A percentile compares a stretch with the other conserved stretches of the same genome.
These are phyloP conservation scores for Gynandropsis gynandra DNA, from an alignment of 345 rosid genomes.

Conservation along the genomic window DNA sequence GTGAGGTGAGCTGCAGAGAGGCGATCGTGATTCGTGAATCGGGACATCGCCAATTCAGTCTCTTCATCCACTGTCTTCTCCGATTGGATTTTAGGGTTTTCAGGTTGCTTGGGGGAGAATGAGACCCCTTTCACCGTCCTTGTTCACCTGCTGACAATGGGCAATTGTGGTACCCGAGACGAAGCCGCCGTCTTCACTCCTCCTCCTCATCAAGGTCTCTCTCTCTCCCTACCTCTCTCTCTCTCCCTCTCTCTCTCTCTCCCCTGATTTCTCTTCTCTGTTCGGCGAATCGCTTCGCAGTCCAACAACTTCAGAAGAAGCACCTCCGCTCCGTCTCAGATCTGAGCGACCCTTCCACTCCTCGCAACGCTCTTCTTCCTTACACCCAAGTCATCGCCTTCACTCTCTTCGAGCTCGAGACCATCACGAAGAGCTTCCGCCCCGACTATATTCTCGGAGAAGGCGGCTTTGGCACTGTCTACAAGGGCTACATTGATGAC, in stretches of 20 bases:
- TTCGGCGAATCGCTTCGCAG: constrained; percentile 31
- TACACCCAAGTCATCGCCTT: constrained; percentile 80
- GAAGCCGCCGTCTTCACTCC: constrained; percentile 66
- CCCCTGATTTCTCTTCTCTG: constrained; percentile 12
- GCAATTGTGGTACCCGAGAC: constrained; percentile 95
- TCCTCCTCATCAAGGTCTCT: constrained; percentile 72
- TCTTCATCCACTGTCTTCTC: constrained; percentile 2
- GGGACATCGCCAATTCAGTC: too few relatives aligned
- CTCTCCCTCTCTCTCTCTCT: not conserved
- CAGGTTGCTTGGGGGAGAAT: constrained; percentile 14
- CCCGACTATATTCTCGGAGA: constrained; percentile 92
- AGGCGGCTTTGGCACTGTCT: constrained; percentile 95
- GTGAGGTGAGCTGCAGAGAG: constrained; percentile 6
- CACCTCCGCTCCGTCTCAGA: constrained; percentile 76
- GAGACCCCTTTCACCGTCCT: constrained; percentile 21
- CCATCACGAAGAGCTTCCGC: constrained; percentile 95
- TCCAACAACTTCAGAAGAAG: constrained; percentile 68
- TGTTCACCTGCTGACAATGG: constrained; percentile 41
- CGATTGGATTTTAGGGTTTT: constrained; percentile 19
- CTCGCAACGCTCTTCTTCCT: constrained; percentile 45
- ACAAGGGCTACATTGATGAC: constrained; percentile 94
- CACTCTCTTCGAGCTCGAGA: constrained; percentile 82
- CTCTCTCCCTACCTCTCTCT: not conserved
- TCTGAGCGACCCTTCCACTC: constrained; percentile 81
- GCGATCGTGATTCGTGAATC: too few relatives aligned